Evolutionary conservation across 2,329 filamentous ascomycete species (phyloP), one percentile per base, ranked within the genome.

Genomic region (Laburnicola sp.): DNA sequence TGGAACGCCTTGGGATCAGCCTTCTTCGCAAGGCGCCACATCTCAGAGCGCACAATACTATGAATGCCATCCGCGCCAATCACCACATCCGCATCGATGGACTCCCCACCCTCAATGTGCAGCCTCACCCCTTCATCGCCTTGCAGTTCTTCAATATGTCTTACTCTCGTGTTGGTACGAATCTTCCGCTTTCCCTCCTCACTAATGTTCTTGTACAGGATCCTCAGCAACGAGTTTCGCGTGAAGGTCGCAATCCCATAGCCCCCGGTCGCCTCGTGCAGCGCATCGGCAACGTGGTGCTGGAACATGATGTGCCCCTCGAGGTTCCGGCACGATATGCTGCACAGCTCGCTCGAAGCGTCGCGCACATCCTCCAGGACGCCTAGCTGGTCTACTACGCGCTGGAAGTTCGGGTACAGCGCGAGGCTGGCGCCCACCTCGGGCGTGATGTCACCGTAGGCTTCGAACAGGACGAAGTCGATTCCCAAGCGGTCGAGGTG

Each of bases 11-110:
- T 7, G 28, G 32, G 8, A 45, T 43, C 7, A 52, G n/a, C 47
- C 27, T 38, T 25, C 25, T 52, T 28, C 4, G 53, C 57, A 2
- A 58, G 32, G 5, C 57, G 43, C 62, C 60, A 64, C 62, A 66
- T 66, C n/a, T 60, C 49, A 6, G 51, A 9, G 9, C 57, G 38
- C 5, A 63, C 56, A 5, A 35, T 26, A 36, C 62, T 64, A 50
- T 64, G 62, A 1, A 64, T 56, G 26, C 63, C 62, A 34, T 65
- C 62, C 38, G 62, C 60, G 6, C 62, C 63, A 30, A 66, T 56
- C n/a, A 65, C 50, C 10, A 65, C 57, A 16, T 61, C 56, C 2
- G 60, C 63, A 36, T 53, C 48, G 27, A 56, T 56, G 5, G 36
- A n/a, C 11, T 57, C 50, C 10, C 62, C 62, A 38, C 61, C 59